A percentile compares a stretch with the other conserved stretches of the same genome.
These are phyloP conservation scores for Diaporthe citriasiana DNA, from an alignment of 2,329 filamentous ascomycete genomes.

Conservation along the genomic window DNA sequence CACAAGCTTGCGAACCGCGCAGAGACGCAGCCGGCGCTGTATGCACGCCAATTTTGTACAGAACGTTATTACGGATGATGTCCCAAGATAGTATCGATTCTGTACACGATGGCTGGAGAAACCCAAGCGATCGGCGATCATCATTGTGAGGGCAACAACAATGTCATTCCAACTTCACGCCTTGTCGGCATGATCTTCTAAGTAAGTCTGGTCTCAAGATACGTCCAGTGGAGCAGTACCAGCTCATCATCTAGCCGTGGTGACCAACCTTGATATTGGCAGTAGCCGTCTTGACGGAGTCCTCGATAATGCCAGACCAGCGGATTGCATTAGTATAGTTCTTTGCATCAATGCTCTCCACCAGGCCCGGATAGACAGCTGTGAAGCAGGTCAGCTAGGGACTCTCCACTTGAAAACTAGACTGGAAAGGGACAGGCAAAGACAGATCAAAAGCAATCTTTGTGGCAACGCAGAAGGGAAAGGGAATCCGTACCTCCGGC, in stretches of 20 bases:
- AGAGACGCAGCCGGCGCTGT: not conserved
- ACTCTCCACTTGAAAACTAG: not conserved
- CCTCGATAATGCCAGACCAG: slow-evolving; percentile 72
- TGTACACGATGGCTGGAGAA: not conserved
- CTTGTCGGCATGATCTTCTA: not conserved
- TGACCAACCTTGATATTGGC: slow-evolving; percentile 42
- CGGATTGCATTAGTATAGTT: slow-evolving; percentile 70
- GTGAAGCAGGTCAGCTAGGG: slow-evolving; percentile 41
- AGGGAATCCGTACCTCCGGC: slow-evolving; percentile 71
- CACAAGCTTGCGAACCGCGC: not conserved
- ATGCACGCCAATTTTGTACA: too few species aligned
- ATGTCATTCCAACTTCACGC: not conserved
- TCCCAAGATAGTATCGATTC: not conserved
- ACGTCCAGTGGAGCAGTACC: not conserved
- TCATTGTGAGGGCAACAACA: not conserved
- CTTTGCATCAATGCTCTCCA: slow-evolving; percentile 72
- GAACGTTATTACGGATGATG: not conserved
- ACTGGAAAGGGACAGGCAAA: slow-evolving; percentile 65
- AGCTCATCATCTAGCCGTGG: slow-evolving; percentile 23
- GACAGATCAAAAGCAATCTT: slow-evolving; percentile 82
- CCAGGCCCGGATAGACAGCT: slow-evolving; percentile 74
- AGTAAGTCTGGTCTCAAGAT: not conserved
- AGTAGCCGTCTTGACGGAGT: slow-evolving; percentile 55
- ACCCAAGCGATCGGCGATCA: not conserved
- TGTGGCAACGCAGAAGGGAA: slow-evolving; percentile 57